Percentiles rank a stretch among this genome's conserved stretches.
phyloP scores from a whole-genome alignment of 164 flowering plant genomes.

The Macadamia tetraphylla region DNA sequence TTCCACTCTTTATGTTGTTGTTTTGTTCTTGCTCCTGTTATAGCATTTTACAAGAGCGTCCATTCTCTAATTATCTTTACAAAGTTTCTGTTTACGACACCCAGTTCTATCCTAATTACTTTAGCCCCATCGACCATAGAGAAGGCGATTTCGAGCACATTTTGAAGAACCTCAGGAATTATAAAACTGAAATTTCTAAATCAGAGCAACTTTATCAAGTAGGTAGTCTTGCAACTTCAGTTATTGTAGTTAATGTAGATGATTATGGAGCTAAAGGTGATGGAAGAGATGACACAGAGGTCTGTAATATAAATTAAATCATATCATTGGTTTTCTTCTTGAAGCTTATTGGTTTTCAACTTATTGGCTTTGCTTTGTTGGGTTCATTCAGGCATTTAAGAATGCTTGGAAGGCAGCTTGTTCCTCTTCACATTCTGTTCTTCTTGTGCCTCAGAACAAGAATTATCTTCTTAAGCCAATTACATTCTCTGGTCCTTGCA shows the following conservation, averaged over 20 bases:
- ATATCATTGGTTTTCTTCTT: not conserved
- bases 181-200: constrained; percentile 1
- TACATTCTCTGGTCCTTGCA: too few relatives aligned
- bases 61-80: constrained; percentile 11
- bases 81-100: constrained; percentile 14
- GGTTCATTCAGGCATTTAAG: too few relatives aligned
- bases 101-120: constrained; percentile 23
- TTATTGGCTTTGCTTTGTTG: too few relatives aligned
- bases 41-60: constrained; percentile 13
- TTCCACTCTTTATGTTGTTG: constrained; percentile 12
- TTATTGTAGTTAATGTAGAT: constrained; percentile 28
- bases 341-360: not conserved
- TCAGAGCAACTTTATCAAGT: constrained; percentile 3
- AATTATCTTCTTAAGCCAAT: too few relatives aligned
- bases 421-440: too few relatives aligned
- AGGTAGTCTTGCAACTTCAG: constrained; percentile 12
- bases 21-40: constrained; percentile 14
- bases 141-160: constrained; percentile 11
- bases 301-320: not conserved
- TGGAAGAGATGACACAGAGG: constrained; percentile 56
- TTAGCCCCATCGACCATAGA: constrained; percentile 9
- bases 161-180: constrained; percentile 12
- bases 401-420: too few relatives aligned
- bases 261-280: constrained; percentile 61
- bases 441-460: too few relatives aligned